Conservation (phyloP, 352 stramenopile genomes). For the Globisporangium okanoganense region DNA sequence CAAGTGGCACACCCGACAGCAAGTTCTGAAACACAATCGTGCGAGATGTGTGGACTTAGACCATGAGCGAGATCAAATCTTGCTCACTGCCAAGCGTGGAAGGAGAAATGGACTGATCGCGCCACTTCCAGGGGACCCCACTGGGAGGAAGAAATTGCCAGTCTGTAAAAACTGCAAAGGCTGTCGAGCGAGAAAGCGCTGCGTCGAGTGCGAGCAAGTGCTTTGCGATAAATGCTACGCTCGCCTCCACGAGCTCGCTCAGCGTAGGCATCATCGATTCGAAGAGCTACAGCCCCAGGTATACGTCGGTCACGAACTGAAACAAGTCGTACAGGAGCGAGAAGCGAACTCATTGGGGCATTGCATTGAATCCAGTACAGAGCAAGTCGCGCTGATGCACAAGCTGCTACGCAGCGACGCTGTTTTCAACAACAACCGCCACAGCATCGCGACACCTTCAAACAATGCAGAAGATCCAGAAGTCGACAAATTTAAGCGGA, state of each 20-base stretch:
- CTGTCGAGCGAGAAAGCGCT: constrained; percentile 42
- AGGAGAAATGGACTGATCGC: constrained; percentile 57
- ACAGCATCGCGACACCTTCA: background rate
- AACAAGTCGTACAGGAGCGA: constrained; percentile 17
- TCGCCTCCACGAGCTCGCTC: constrained; percentile 47
- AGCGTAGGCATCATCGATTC: constrained; percentile 47
- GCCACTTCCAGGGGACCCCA: constrained; percentile 30
- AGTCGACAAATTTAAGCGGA: constrained; percentile 43
- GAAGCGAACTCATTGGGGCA: constrained; percentile 28
- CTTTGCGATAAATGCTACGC: constrained; percentile 62
- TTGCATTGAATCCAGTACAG: constrained; percentile 19
- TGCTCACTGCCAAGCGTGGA: constrained; percentile 28
- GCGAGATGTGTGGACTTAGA: constrained; percentile 31
- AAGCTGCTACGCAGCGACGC: constrained; percentile 16
- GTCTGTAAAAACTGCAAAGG: constrained; percentile 49
- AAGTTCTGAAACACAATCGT: constrained; percentile 27
- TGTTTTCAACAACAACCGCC: background rate
- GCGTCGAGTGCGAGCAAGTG: constrained; percentile 48
- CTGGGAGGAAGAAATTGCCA: constrained; percentile 36
- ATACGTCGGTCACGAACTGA: constrained; percentile 22
- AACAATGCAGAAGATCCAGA: constrained; percentile 27
- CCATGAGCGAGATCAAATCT: constrained; percentile 34
- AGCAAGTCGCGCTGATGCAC: constrained; percentile 30
- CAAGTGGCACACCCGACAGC: constrained; percentile 36
- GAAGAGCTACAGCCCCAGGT: constrained; percentile 33